Evolutionary conservation across 108 stramenopile genomes (phyloP), one percentile per base, ranked within the genome.

Genomic region (Nitzschia putrida): DNA sequence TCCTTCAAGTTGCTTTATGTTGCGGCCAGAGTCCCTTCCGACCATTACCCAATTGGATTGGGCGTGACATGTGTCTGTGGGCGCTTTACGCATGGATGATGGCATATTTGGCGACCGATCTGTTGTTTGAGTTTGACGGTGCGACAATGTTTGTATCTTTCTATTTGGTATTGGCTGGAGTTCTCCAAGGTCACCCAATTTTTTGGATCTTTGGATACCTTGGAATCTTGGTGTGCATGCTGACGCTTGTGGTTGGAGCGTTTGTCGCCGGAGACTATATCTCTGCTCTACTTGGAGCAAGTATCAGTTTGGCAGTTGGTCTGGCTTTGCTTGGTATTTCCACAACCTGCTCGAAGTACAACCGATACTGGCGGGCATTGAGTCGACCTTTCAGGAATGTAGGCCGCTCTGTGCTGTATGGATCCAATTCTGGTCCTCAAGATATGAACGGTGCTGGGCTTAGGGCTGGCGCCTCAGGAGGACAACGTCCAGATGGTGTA

Each of bases 21-120:
- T 64, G 63, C 47, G 47, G 47, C 24, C 16, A 64, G 18, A 38
- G 60, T 4, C 38, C 34, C n/a, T n/a, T 64, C 25, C 47, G 63
- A 6, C 63, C 44, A 11, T 20, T 64, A 26, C 63, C 63, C 6
- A 12, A 42, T 22, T 64, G 63, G 63, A 64, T 64, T 20, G 63
- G 63, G 11, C 63, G 63, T 14, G 63, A 64, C 44, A 64, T 64
- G 63, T 64, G 47, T 14, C 7, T 64, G 8, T 64, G 63, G 63
- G 63, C 45, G 22, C 25, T 64, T 3, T 64, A 64, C 14, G 47
- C 44, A 47, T 64, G 63, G 63, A 64, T 64, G n/a, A 10, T 49
- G 4, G 34, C 63, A 12, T 64, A 40, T 29, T 49, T 64, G 21
- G 10, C 47, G 3, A 47, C 47, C 25, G 63, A 64, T 64, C 3